Base-by-base conservation (phyloP, 495 filamentous ascomycete species). In the Lepraria neglecta region DNA sequence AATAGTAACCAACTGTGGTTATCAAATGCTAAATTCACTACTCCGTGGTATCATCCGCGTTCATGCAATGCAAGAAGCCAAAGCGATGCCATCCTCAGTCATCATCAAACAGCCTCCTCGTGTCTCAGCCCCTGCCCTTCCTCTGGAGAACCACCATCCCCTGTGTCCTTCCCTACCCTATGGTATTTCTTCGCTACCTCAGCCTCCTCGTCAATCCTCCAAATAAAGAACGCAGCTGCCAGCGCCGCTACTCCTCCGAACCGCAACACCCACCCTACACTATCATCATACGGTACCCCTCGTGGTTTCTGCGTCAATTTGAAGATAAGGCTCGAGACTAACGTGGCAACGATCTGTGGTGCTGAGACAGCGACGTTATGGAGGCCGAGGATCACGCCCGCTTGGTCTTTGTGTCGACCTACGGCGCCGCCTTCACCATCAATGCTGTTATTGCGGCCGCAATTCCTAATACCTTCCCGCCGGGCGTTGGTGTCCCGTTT, bases 281-380 rank as follows among this genome's bases (percentile, higher is more conserved):
- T 92, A 64, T 88, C 81, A 76, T 96, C 91, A 61, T 88, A 91
- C 6, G 88, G 85, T 45, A 78, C 80, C 15, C 90, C 91, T 56
- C 91, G 77, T 11, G 88, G 88, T 72, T 92, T 94, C 73, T 96
- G 91, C 66, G 90, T 79, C 31, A 80, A 71, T 64, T 81, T 83
- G 75, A 96, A 96, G 57, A 96, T 88, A 53, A 85, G 79, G 70
- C 85, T 90, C 62, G 87, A 89, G 5, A 84, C 81, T 33, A 96
- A 72, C 51, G 90, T 95, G 17, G 91, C 90, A 42, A 96, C 80
- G 57, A 95, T 88, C 71, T 96, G 91, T 15, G 91, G 91, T 24
- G 90, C 82, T 0, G 89, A 87, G 62, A 96, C 84, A 30, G 91
- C 87, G 72, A 96, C 90, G 70, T 96, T 96, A 74, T 96, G 91